Conservation (phyloP, 1,284 basidiomycete genomes). For the Amylostereum chailletii region DNA sequence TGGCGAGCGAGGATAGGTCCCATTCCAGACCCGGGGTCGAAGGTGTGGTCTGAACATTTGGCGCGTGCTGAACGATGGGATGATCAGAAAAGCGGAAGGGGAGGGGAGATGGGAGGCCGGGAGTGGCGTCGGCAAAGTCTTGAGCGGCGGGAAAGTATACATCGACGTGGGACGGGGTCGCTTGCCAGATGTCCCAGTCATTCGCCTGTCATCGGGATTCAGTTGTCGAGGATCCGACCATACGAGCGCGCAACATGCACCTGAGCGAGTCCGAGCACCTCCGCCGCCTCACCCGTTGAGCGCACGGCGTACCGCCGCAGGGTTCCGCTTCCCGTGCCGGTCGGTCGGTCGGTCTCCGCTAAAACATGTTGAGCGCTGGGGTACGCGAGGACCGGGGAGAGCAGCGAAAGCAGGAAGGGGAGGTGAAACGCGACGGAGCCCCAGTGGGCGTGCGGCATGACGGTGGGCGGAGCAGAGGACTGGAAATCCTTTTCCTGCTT, state of each 20-base stretch:
- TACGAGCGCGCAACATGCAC: conserved; percentile 7
- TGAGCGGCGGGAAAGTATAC: conserved; percentile 13
- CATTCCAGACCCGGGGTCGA: conserved; percentile 6
- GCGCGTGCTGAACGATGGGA: background rate
- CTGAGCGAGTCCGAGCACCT: conserved; percentile 11
- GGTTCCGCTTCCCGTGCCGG: background rate
- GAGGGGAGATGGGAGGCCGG: conserved; percentile 6
- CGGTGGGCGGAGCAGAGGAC: no score
- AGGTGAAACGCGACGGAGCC: no score
- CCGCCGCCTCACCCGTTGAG: conserved; percentile 5
- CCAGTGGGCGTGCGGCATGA: no score
- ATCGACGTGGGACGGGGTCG: conserved; percentile 16
- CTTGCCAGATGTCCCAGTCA: conserved; percentile 21
- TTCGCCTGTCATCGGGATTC: conserved; percentile 10
- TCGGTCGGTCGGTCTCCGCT: no score
- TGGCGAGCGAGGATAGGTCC: conserved; percentile 22
- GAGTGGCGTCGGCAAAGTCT: background rate
- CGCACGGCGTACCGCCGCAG: conserved; percentile 8
- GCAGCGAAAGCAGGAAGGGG: no score
- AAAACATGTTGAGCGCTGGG: no score
- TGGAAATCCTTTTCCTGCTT: no score
- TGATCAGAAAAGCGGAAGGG: background rate
- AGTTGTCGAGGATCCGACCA: background rate
- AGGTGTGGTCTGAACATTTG: background rate
- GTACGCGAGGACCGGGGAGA: no score